Conservation (phyloP, 1,284 basidiomycete species). For the Ustilago cynodontis region DNA sequence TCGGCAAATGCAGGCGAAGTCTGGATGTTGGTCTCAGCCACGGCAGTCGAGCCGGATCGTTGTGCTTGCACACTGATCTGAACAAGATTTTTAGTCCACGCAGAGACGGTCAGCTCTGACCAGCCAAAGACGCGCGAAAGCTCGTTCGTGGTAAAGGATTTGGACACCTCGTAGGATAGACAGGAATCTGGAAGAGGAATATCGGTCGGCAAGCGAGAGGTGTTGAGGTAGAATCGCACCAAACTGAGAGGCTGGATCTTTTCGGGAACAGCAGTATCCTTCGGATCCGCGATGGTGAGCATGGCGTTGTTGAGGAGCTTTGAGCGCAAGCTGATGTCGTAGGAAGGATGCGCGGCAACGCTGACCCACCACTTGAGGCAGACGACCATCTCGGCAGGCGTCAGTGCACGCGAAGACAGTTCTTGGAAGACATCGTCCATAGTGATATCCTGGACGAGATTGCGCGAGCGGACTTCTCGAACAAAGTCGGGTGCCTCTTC, state of each 20-base stretch:
- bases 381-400: constrained; percentile 80
- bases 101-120: constrained; percentile 81
- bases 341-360: constrained; percentile 73
- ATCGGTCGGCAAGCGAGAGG: constrained; percentile 81
- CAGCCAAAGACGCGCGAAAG: constrained; percentile 75
- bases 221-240: constrained; percentile 82
- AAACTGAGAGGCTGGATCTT: constrained; percentile 73
- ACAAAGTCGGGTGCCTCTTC: constrained; percentile 78
- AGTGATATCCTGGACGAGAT: constrained; percentile 83
- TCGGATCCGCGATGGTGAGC: constrained; percentile 46
- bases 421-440: constrained; percentile 89
- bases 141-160: constrained; percentile 73
- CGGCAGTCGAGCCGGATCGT: constrained; percentile 58
- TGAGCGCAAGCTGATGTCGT: constrained; percentile 62
- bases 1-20: constrained; percentile 83
- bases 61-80: constrained; percentile 71
- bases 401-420: constrained; percentile 80
- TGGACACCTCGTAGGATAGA: constrained; percentile 78
- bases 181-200: constrained; percentile 84
- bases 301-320: constrained; percentile 64
- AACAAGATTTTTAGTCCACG: constrained; percentile 81
- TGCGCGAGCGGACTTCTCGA: constrained; percentile 76
- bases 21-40: constrained; percentile 77
- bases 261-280: constrained; percentile 23
- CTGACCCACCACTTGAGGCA: constrained; percentile 91